These are phyloP conservation scores for Mayamaea pseudoterrestris DNA, from an alignment of 108 stramenopile genomes.

Conservation along the genomic window DNA sequence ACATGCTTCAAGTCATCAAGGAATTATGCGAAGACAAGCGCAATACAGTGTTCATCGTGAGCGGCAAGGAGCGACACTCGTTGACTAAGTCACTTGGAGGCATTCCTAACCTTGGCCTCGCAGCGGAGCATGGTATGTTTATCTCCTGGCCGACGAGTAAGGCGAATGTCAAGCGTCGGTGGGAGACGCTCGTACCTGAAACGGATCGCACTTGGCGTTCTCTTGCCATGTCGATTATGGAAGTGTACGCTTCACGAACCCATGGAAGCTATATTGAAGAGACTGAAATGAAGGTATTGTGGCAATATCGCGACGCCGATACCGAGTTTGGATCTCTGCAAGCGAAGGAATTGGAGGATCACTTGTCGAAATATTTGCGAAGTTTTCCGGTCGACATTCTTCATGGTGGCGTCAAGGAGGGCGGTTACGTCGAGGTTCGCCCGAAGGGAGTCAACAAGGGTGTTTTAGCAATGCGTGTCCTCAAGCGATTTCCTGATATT, in stretches of 20 bases:
- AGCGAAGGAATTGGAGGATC: conserved; percentile 92
- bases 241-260: conserved; percentile 87
- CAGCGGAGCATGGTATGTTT: conserved; percentile 91
- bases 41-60: conserved; percentile 87
- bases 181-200: conserved; percentile 82
- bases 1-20: conserved; percentile 58
- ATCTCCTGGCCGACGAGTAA: conserved; percentile 76
- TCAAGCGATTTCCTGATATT: conserved; percentile 44
- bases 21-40: conserved; percentile 71
- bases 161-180: conserved; percentile 42
- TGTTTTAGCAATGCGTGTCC: conserved; percentile 69
- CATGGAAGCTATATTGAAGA: conserved; percentile 87
- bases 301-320: conserved; percentile 95
- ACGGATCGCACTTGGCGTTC: conserved; percentile 80
- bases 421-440: conserved; percentile 80
- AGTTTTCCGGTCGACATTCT: conserved; percentile 90
- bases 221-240: conserved; percentile 79
- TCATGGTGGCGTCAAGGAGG: conserved; percentile 77
- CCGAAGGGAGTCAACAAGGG: conserved; percentile 85
- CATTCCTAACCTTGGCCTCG: conserved; percentile 76
- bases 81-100: conserved; percentile 67
- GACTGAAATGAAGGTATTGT: conserved; percentile 88
- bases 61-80: conserved; percentile 77
- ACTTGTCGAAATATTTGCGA: conserved; percentile 80
- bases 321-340: conserved; percentile 96